These are phyloP conservation scores for Fusarium redolens DNA, from an alignment of 2,329 filamentous ascomycete species.

Conservation along the genomic window DNA sequence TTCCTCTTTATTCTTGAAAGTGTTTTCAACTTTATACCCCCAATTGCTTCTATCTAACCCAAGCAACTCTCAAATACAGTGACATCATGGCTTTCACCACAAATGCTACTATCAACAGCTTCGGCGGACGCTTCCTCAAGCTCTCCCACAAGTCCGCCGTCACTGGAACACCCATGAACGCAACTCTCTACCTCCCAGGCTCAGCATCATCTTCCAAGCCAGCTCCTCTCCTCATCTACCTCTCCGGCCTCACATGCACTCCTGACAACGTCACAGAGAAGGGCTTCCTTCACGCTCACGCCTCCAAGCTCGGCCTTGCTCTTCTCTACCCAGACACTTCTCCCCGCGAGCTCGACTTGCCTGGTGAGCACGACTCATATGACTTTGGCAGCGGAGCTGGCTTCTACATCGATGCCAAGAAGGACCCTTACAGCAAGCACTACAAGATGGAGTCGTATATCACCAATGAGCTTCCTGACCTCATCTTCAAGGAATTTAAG, in stretches of 20 bases:
- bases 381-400: conserved; percentile 94
- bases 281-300: conserved; percentile 91
- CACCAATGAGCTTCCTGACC: conserved; percentile 83
- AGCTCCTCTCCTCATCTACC: conserved; percentile 89
- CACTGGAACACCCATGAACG: conserved; percentile 88
- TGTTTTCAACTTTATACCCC: background rate
- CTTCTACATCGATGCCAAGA: conserved; percentile 92
- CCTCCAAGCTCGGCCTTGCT: conserved; percentile 85
- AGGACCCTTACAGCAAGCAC: conserved; percentile 76
- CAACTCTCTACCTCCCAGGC: conserved; percentile 92
- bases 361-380: conserved; percentile 87
- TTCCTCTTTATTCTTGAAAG: background rate
- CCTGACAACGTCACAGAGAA: conserved; percentile 86
- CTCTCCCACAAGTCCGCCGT: conserved; percentile 84
- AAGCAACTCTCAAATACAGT: background rate
- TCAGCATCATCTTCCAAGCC: conserved; percentile 65
- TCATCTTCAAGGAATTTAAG: conserved; percentile 78
- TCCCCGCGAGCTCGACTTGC: conserved; percentile 82
- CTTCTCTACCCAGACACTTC: conserved; percentile 95
- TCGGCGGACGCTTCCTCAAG: conserved; percentile 95
- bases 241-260: conserved; percentile 94
- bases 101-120: conserved; percentile 88
- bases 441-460: conserved; percentile 98
- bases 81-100: conserved; percentile 84
- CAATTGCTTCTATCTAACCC: conserved; percentile 1